These are phyloP conservation scores for Syzygium malaccense DNA, from an alignment of 441 rosid species.

Conservation along the genomic window DNA sequence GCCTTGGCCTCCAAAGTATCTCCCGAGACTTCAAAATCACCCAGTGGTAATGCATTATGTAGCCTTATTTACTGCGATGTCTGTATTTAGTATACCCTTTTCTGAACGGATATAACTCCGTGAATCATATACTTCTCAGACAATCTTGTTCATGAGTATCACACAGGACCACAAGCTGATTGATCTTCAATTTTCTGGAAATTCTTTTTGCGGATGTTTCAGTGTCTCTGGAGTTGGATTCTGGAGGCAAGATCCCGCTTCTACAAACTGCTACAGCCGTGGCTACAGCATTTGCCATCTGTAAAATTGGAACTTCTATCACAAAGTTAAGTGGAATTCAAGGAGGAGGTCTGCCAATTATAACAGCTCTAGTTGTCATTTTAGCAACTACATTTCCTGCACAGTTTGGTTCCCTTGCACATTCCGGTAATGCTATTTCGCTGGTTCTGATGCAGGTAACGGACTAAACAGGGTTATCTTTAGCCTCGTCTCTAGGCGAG, in stretches of 20 bases:
- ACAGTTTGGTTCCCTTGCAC: conserved; percentile 43
- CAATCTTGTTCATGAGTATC: neutral
- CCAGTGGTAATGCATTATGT: conserved; percentile 20
- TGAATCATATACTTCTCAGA: neutral
- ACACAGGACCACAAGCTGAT: neutral
- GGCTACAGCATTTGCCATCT: conserved; percentile 52
- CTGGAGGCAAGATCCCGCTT: conserved; percentile 32
- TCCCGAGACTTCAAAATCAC: conserved; percentile 37
- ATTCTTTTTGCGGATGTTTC: conserved; percentile 28
- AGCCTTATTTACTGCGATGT: neutral
- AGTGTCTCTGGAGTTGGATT: conserved; percentile 15
- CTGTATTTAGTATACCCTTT: neutral
- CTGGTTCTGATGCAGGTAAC: conserved; percentile 62
- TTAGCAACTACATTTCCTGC: conserved; percentile 58
- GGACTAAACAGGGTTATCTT: neutral
- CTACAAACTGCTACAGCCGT: conserved; percentile 47
- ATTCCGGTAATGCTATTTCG: conserved; percentile 51
- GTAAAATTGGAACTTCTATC: conserved; percentile 45
- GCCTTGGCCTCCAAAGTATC: conserved; percentile 59
- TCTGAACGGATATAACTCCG: neutral
- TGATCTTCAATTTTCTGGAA: neutral
- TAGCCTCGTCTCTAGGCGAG: neutral
- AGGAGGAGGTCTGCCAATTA: conserved; percentile 62
- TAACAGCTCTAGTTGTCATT: conserved; percentile 50
- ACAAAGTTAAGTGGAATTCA: conserved; percentile 35